Percentiles rank a stretch among this genome's conserved stretches.
Conservation (phyloP, 2,329 filamentous ascomycete species). For the Aureobasidium sp. region DNA sequence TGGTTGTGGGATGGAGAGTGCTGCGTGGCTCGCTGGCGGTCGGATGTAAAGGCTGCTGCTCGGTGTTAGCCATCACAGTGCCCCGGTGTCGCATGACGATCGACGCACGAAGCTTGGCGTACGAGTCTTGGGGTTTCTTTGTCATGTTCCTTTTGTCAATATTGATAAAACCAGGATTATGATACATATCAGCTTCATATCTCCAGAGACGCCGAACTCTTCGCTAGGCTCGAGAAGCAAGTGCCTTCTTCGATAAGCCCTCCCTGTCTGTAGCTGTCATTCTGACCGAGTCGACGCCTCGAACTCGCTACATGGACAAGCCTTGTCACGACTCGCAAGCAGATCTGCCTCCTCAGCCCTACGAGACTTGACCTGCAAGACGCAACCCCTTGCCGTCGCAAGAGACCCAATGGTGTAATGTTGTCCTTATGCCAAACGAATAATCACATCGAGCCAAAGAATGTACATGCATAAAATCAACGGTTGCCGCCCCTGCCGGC, state of each 20-base stretch:
- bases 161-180: neutral
- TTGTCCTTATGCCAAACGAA: neutral
- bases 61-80: neutral
- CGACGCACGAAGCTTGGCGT: neutral
- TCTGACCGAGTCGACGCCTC: neutral
- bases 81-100: slow-evolving; percentile 2
- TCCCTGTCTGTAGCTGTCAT: neutral
- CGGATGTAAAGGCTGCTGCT: neutral
- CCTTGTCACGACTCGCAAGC: neutral
- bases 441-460: neutral
- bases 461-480: neutral
- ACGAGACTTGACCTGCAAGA: neutral
- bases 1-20: neutral
- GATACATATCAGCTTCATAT: neutral
- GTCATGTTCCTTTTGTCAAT: neutral
- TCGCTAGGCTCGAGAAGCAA: neutral
- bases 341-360: neutral
- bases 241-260: neutral
- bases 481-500: neutral
- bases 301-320: neutral
- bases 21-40: neutral
- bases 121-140: neutral
- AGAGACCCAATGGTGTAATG: neutral
- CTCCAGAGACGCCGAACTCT: neutral
- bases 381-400: neutral